These are phyloP conservation scores for Fusarium sp. DNA, from an alignment of 2,329 filamentous ascomycete genomes.

Conservation along the genomic window DNA sequence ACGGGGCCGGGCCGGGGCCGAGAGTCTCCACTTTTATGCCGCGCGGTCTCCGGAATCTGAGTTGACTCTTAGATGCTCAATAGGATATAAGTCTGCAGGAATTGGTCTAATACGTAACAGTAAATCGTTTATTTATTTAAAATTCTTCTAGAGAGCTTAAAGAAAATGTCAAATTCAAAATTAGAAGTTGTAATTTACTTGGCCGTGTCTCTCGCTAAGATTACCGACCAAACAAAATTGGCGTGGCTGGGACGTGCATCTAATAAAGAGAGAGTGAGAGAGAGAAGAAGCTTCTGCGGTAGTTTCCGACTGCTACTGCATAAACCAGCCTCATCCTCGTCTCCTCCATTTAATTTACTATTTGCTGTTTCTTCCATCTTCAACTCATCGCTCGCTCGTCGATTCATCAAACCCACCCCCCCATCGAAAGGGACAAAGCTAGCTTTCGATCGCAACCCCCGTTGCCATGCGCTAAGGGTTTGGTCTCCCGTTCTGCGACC, in stretches of 20 bases:
- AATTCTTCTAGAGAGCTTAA: neutral
- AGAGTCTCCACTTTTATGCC: neutral
- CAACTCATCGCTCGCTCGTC: neutral
- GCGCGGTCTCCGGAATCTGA: neutral
- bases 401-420: neutral
- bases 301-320: neutral
- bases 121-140: too few species aligned
- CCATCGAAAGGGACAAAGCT: neutral
- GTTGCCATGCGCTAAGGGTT: neutral
- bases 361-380: neutral
- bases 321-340: neutral
- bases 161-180: neutral
- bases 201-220: conserved; percentile 1
- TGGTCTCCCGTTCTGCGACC: neutral
- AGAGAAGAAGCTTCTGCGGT: neutral
- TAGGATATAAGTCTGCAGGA: too few species aligned
- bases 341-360: neutral
- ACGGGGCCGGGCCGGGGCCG: neutral
- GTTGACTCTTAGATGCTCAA: neutral
- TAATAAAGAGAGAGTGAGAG: neutral
- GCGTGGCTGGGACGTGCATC: conserved; percentile 11
- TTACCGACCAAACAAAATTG: neutral
- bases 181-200: neutral
- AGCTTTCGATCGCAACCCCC: neutral
- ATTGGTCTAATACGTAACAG: neutral